phyloP scores from a whole-genome alignment of 2,329 filamentous ascomycete species.

The Alternaria incomplexa region DNA sequence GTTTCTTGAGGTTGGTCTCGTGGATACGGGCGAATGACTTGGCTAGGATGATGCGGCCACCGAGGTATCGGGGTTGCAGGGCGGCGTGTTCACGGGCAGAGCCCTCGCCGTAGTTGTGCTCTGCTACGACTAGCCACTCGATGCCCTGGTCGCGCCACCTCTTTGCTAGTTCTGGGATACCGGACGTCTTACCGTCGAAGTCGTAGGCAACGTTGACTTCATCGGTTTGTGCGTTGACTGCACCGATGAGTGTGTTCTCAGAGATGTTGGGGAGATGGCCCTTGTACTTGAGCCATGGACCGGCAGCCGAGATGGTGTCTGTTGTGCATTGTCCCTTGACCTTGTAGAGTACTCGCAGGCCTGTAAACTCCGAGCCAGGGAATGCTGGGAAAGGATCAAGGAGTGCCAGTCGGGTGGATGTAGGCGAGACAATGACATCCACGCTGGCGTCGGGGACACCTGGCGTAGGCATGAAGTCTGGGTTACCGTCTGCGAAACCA shows the following conservation, averaged over 20 bases:
- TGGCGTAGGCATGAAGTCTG: conserved; percentile 73
- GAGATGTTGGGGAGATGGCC: conserved; percentile 97
- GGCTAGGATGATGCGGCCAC: conserved; percentile 79
- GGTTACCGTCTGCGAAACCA: conserved; percentile 83
- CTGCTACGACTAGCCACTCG: conserved; percentile 92
- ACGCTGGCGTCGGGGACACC: conserved; percentile 74
- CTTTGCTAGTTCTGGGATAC: conserved; percentile 86
- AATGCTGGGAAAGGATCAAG: conserved; percentile 91
- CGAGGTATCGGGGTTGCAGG: conserved; percentile 88
- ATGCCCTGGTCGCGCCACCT: conserved; percentile 78
- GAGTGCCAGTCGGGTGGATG: conserved; percentile 87
- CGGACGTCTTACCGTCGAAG: conserved; percentile 72
- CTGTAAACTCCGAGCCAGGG: conserved; percentile 74
- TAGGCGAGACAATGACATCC: conserved; percentile 79
- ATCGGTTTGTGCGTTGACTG: conserved; percentile 87
- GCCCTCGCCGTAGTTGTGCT: conserved; percentile 97
- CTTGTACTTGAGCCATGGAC: conserved; percentile 99
- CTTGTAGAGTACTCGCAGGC: conserved; percentile 89
- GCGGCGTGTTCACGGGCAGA: conserved; percentile 89
- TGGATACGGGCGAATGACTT: conserved; percentile 93
- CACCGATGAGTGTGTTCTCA: conserved; percentile 95
- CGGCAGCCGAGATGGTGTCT: conserved; percentile 96
- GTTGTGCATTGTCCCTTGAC: conserved; percentile 98
- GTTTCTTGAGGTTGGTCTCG: conserved; percentile 96
- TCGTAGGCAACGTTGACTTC: conserved; percentile 95